Evolutionary conservation across 129 eudicot species (phyloP).

Genomic region (Deinandra increscens): DNA sequence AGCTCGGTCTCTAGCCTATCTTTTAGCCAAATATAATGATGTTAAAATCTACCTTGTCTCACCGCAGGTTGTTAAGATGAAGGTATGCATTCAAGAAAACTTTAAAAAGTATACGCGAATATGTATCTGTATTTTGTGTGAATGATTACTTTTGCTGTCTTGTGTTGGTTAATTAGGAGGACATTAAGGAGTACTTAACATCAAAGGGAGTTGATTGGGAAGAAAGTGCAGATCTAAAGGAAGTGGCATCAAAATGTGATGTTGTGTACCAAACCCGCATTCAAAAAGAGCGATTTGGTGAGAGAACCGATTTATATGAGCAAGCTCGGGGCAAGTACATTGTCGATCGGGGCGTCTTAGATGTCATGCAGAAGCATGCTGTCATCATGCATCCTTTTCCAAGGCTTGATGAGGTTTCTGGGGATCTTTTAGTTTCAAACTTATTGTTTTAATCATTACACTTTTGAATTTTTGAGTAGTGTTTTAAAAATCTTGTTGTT

Average conservation of each 20-base stretch:
- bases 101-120: no score
- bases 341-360: conserved; percentile 57
- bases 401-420: conserved; percentile 84
- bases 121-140: not conserved
- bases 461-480: not conserved
- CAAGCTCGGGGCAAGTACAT: conserved; percentile 94
- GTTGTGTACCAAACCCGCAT: conserved; percentile 97
- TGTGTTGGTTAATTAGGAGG: conserved; percentile 52
- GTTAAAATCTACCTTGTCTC: conserved; percentile 89
- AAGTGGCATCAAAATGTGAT: conserved; percentile 91
- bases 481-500: not conserved
- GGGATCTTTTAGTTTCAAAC: not conserved
- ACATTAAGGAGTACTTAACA: conserved; percentile 78
- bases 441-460: not conserved
- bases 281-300: conserved; percentile 90
- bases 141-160: not conserved
- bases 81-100: conserved; percentile 42
- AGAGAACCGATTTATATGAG: conserved; percentile 65
- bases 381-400: conserved; percentile 98
- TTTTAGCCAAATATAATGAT: conserved; percentile 74
- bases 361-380: conserved; percentile 90
- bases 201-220: conserved; percentile 83
- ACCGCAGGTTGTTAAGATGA: conserved; percentile 86
- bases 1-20: conserved; percentile 87
- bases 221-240: conserved; percentile 80